Evolutionary conservation across 2,329 filamentous ascomycete species (phyloP).

Genomic region (Xylariomycetidae sp.): DNA sequence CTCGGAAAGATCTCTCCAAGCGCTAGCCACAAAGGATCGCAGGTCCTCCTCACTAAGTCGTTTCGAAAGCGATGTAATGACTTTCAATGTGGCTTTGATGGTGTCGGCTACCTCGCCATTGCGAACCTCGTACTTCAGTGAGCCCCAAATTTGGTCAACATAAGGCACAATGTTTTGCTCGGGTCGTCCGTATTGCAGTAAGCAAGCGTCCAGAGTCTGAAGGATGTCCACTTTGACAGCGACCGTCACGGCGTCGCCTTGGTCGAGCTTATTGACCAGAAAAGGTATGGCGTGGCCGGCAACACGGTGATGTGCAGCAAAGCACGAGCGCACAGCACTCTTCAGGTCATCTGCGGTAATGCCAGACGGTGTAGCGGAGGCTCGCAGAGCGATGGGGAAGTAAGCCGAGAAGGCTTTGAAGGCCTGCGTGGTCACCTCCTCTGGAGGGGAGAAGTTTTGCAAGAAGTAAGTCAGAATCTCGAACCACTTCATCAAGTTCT

Average conservation of each 20-base stretch:
- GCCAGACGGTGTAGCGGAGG: conserved; percentile 40
- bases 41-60: conserved; percentile 39
- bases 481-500: conserved; percentile 53
- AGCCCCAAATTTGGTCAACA: conserved; percentile 47
- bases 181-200: conserved; percentile 42
- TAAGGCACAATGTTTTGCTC: conserved; percentile 43
- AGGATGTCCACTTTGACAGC: conserved; percentile 56
- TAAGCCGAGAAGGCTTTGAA: conserved; percentile 54
- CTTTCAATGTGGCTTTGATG: conserved; percentile 49
- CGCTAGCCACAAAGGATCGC: conserved; percentile 38
- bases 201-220: conserved; percentile 47
- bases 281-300: conserved; percentile 45
- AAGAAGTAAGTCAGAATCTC: conserved; percentile 40
- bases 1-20: conserved; percentile 47
- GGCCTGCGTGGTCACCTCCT: conserved; percentile 41
- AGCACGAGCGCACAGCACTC: conserved; percentile 45
- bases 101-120: conserved; percentile 54
- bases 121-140: conserved; percentile 58
- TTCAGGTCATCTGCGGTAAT: conserved; percentile 54
- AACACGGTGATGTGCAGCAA: conserved; percentile 42
- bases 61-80: conserved; percentile 43
- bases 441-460: conserved; percentile 36
- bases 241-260: conserved; percentile 51
- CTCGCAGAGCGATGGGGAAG: conserved; percentile 53
- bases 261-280: conserved; percentile 50